Evolutionary conservation across 495 filamentous ascomycete species (phyloP), one percentile per base, ranked within the genome.

Genomic region (Talaromyces trachyspermus): DNA sequence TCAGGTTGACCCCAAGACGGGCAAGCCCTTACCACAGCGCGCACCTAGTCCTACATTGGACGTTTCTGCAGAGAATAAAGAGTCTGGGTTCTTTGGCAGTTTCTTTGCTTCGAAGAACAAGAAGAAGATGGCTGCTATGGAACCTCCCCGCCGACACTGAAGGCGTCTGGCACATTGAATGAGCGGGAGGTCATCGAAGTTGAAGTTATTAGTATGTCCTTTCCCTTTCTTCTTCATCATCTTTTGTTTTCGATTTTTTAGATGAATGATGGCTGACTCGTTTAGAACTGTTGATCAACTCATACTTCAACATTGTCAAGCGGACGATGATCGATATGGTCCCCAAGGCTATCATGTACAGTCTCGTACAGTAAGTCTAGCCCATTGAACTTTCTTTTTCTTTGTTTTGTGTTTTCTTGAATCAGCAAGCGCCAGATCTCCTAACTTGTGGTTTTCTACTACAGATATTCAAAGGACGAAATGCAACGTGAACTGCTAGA

Each of bases 311-410:
- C 69, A 97, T 99, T 62, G 90, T 95, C 41, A 86, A 87, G 72
- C 78, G 91, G 49, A 99, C 94, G 41, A 92, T 99, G 91, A 95
- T 97, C 51, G 94, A 99, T 58, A 99, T 97, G 94, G 94, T 99
- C 3, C 94, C 94, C 30, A 99, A 99, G 72, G 92, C 94, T 15
- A 92, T 99, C 67, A 99, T 99, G 94, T 77, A 96, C 43, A 95
- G 81, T 47, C 80, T 99, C 32, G 94, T 99, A 20, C 81, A 86
- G 88, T 95, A 82, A 52, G 88, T 80, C 36, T 20, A 38, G 4
- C 7, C 33, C 25, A 11, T 14, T 24, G 4, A 12, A 35, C 20
- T 10, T 2, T 2, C 17, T 3, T 0, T 9, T 27, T 8, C 14
- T 12, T 26, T 33, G 9, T 20, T 12, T 12, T 10, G 3, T 12